Percentiles rank a stretch among this genome's conserved stretches.
These are phyloP conservation scores for Picea mariana DNA, from an alignment of 83 land plant species.

Conservation along the genomic window DNA sequence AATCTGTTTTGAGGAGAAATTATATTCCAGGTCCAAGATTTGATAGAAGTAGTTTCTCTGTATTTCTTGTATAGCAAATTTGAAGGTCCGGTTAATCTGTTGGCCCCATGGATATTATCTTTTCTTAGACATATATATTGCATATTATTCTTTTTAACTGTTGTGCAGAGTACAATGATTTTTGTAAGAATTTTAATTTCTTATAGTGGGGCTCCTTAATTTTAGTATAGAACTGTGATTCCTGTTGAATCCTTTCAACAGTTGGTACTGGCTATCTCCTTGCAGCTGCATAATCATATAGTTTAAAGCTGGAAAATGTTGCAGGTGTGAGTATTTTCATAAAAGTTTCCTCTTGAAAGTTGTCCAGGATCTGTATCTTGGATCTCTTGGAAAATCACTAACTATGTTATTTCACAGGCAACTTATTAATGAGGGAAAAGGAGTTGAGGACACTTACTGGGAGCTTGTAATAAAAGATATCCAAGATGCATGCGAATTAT, in stretches of 20 bases:
- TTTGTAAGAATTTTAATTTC: neutral
- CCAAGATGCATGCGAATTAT: slow-evolving; percentile 95
- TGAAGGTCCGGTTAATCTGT: neutral
- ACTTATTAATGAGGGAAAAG: slow-evolving; percentile 79
- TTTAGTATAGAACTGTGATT: neutral
- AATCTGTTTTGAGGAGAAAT: neutral
- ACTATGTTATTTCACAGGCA: slow-evolving; percentile 42
- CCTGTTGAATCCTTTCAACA: too few species aligned
- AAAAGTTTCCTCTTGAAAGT: neutral
- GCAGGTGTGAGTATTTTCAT: neutral
- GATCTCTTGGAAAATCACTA: neutral
- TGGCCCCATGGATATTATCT: neutral
- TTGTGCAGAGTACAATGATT: neutral
- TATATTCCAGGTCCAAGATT: neutral
- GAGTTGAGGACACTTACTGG: slow-evolving; percentile 89
- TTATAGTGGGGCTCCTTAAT: neutral
- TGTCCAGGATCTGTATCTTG: neutral
- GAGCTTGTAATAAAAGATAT: slow-evolving; percentile 93
- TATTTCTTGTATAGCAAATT: neutral
- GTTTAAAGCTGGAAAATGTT: neutral
- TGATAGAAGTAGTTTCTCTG: neutral
- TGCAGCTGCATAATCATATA: neutral
- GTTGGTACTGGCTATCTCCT: neutral
- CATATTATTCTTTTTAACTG: neutral
- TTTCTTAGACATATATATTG: neutral